Base-by-base conservation (phyloP, 257 asterid species). In the Galeopsis tetrahit region DNA sequence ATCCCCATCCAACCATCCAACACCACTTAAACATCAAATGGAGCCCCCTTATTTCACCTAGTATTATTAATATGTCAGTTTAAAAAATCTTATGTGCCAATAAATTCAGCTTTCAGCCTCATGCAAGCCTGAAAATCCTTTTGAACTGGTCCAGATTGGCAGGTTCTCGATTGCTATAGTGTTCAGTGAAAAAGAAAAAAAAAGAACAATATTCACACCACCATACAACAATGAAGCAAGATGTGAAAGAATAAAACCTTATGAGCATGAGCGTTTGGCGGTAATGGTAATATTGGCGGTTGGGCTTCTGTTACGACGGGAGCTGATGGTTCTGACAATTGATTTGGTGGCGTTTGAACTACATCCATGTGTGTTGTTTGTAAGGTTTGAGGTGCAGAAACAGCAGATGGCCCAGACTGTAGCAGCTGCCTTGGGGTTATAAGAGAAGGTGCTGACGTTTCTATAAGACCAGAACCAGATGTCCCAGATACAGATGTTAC, bases 361-460 rank as follows among this genome's bases (percentile, higher is more conserved):
- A 90, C 98, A 69, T 95, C 99, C 70, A 87, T 90, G 67, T 95
- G 98, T 14, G 82, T 58, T 53, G 90, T 81, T 77, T 82, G 92
- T 39, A 80, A 74, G 39, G 82, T 70, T 71, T 88, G 93, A 71
- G 77, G 69, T 31, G 86, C 71, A 36, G 90, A 73, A 75, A 76
- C 83, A 21, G 84, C 68, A 75, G 87, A 32, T 75, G 89, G 82
- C 17, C 85, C 95, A 64, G 87, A 80, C 44, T 87, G 95, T 78
- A 91, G 71, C 59, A 89, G 89, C 79, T 94, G 98, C 46, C 97
- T 95, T 14, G 99, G 99, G 35, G 98, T 94, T 72, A 91, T 65
- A 9, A 95, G 88, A 7, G 85, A 79, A 69, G 86, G 99, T 39
- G 83, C 77, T 21, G 82, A 79, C 6, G 87, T 78, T 63, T 95